Base-by-base conservation (phyloP, 441 rosid genomes). In the Syzygium malaccense region DNA sequence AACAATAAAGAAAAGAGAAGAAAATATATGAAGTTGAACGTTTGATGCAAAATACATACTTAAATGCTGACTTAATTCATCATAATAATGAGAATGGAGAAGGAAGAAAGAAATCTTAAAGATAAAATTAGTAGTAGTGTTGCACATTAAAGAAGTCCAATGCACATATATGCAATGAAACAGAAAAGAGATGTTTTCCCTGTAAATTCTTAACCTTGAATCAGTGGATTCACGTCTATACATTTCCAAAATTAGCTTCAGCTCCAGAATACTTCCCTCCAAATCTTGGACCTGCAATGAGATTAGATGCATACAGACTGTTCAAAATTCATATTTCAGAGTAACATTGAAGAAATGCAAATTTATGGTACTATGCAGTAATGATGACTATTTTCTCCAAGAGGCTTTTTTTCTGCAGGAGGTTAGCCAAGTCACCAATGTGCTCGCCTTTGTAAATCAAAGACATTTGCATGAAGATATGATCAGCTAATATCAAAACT, bases 211-310 rank as follows among this genome's bases (percentile, higher is more conserved):
- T 88, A 86, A 98, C 99, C 99, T 94, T 87, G 97, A 87, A 91
- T 93, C 98, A 88, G 93, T 92, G 79, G 93, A 95, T 92, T 97
- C 99, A 26, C 95, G 98, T 90, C 93, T 94, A 91, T 93, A 95
- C 99, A 97, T 97, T 88, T 96, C 98, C 90, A 95, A 88, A 93
- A 98, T 93, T 91, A 96, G 91, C 92, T 94, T 95, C 93, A 96
- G 93, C 95, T 97, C 99, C 91, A 87, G 78, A 75, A 93, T 94
- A 91, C 95, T 93, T 89, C 93, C 95, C 86, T 92, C 93, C 89
- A 96, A 91, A 93, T 95, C 97, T 91, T 91, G 93, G 79, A 95
- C 97, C 99, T 98, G 93, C 89, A 94, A 86, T 41, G 83, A 41
- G 49, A 71, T 71, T 71, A 37, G 83, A 23, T 75, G 83, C 83